Conservation (phyloP, 805 yeast species). For the Myxozyma sirexii region DNA sequence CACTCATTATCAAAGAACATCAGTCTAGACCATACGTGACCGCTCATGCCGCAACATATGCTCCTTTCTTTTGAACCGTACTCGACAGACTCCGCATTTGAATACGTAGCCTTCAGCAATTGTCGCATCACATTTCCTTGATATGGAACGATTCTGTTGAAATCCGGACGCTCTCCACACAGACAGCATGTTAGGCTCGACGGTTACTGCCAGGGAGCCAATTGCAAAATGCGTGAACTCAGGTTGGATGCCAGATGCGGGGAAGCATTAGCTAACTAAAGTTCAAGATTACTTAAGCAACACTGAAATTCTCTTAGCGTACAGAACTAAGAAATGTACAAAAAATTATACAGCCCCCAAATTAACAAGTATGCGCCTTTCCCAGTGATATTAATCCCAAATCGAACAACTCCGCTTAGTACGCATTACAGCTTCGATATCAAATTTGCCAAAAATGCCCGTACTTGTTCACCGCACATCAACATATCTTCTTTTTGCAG, state of each 20-base stretch:
- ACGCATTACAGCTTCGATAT: constrained; percentile 6
- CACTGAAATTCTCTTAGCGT: too few relatives aligned
- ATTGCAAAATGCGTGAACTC: too few relatives aligned
- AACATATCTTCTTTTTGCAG: constrained; percentile 9
- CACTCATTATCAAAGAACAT: too few relatives aligned
- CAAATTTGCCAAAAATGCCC: constrained; percentile 15
- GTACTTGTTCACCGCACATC: constrained; percentile 13
- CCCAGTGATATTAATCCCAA: not conserved
- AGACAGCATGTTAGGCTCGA: not conserved
- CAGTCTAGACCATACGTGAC: constrained; percentile 4
- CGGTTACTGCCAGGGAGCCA: too few relatives aligned
- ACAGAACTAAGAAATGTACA: too few relatives aligned
- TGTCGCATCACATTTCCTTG: not conserved
- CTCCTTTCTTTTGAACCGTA: constrained; percentile 1
- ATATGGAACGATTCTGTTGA: not conserved
- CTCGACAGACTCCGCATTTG: not conserved
- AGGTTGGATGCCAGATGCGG: too few relatives aligned
- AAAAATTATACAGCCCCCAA: too few relatives aligned
- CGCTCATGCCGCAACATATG: constrained; percentile 2
- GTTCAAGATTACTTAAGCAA: too few relatives aligned
- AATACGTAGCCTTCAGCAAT: not conserved
- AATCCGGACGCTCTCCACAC: constrained; percentile 1
- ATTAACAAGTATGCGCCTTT: not conserved
- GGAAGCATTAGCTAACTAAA: too few relatives aligned
- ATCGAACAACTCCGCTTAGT: not conserved